Evolutionary conservation across 768 basidiomycete species (phyloP), one percentile per base, ranked within the genome.

Genomic region (Amylocystis lapponica): DNA sequence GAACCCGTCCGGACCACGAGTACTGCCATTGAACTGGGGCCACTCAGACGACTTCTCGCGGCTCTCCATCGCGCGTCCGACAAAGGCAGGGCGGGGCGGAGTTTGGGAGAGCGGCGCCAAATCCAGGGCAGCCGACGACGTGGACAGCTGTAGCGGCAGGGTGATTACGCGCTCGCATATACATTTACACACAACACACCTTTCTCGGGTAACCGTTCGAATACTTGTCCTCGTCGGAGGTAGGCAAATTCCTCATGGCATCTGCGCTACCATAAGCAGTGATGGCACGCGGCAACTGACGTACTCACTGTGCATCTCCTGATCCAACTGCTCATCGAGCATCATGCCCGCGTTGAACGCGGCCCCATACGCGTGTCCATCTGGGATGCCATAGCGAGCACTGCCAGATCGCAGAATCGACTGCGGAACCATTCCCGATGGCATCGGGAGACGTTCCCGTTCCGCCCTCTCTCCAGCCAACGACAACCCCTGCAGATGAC

Each of bases 91-190:
- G 23, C 80, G 76, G 20, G 84, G 81, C 12, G 86, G 83, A 5
- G 84, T 84, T 60, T 89, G 90, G 4, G 88, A 83, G 26, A 89
- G 75, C 38, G 92, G 89, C 13, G 95, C 93, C 27, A 97, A 75
- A 63, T 97, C 94, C 55, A 97, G 66, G 31, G 95, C 94, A 26
- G 89, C 93, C 16, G 94, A 95, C 14, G 90, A 86, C 14, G 86
- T 80, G 1, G 91, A 86, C 44, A 93, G 72, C 80, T 91, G 48
- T 26, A 27, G 30, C 20, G n/a, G 30, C 39, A 26, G 7, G 17
- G 40, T 45, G 46, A 41, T 19, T 35, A 39, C 27, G 29, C 11
- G 30, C 14, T 25, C 27, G 43, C 14, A 45, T 13, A n/a, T 41
- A 43, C 11, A 32, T 46, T 40, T 17, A 10, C 23, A 21, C 27